A percentile compares a stretch with the other conserved stretches of the same genome.
phyloP scores from a whole-genome alignment of 768 basidiomycete species.

The Rickenella mellea region DNA sequence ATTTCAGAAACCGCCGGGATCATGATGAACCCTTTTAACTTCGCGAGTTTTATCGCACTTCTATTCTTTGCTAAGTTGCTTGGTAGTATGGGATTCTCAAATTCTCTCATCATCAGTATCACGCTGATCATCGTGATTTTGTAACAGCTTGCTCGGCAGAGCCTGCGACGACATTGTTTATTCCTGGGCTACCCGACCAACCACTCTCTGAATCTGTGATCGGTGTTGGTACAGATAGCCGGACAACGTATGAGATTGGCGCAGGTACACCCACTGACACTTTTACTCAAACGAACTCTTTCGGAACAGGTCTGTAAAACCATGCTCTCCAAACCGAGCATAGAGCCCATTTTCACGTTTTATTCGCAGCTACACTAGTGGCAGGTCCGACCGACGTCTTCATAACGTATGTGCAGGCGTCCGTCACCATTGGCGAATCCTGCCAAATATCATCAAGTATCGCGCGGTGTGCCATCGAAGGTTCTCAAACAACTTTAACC shows the following conservation, averaged over 20 bases:
- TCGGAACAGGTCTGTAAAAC: slow-evolving; percentile 28
- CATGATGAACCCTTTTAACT: too few relatives aligned
- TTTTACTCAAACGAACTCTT: slow-evolving; percentile 20
- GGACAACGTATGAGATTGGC: slow-evolving; percentile 32
- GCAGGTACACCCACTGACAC: slow-evolving; percentile 26
- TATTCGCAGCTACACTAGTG: slow-evolving; percentile 31
- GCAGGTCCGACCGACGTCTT: slow-evolving; percentile 30
- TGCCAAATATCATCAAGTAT: slow-evolving; percentile 16
- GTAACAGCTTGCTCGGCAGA: too few relatives aligned
- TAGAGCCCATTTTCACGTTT: neutral
- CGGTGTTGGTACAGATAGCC: slow-evolving; percentile 30
- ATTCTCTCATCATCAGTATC: too few relatives aligned
- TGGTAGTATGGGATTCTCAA: too few relatives aligned
- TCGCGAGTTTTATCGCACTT: too few relatives aligned
- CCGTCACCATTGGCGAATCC: slow-evolving; percentile 12
- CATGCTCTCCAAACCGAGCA: neutral
- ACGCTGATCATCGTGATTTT: too few relatives aligned
- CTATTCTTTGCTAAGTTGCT: too few relatives aligned
- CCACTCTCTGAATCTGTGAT: slow-evolving; percentile 30
- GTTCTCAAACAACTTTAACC: slow-evolving; percentile 7
- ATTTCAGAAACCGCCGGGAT: too few relatives aligned
- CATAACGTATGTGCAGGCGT: slow-evolving; percentile 23
- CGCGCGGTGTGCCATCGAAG: slow-evolving; percentile 17
- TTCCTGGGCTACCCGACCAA: slow-evolving; percentile 38
- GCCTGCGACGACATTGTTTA: too few relatives aligned